These are phyloP conservation scores for Apiospora rasikravindrae DNA, from an alignment of 2,329 filamentous ascomycete genomes.

Conservation along the genomic window DNA sequence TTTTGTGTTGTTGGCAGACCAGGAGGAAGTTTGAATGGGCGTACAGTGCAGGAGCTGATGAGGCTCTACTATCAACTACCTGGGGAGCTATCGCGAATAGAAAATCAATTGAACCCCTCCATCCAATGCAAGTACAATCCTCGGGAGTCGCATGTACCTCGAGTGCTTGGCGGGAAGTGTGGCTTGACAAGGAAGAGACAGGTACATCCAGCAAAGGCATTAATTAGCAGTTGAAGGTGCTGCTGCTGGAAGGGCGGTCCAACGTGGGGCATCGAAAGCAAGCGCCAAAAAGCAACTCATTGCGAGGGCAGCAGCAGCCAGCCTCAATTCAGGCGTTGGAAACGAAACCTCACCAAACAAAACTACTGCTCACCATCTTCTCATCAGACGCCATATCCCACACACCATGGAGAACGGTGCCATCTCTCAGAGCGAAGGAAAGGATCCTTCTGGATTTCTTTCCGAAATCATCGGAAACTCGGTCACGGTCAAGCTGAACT, in stretches of 20 bases:
- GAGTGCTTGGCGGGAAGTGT: neutral
- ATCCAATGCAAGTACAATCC: neutral
- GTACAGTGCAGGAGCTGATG: slow-evolving; percentile 9
- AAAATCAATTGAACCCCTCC: slow-evolving; percentile 11
- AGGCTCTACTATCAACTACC: neutral
- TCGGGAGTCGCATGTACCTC: neutral
- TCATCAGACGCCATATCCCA: neutral
- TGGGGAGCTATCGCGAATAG: neutral
- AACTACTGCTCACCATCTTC: slow-evolving; percentile 5
- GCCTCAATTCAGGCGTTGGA: slow-evolving; percentile 1
- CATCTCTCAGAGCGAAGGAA: slow-evolving; percentile 68
- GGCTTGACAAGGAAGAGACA: neutral
- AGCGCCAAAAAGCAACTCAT: slow-evolving; percentile 1
- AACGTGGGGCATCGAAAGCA: slow-evolving; percentile 1
- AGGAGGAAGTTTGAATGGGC: neutral
- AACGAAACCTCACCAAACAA: neutral
- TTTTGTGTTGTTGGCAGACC: neutral
- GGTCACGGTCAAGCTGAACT: slow-evolving; percentile 97
- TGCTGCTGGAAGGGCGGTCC: no score
- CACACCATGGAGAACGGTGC: slow-evolving; percentile 75
- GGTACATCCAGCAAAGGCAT: neutral
- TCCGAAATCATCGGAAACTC: slow-evolving; percentile 92
- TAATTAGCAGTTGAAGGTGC: neutral
- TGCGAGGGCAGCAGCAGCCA: neutral
- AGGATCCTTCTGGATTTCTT: slow-evolving; percentile 92